Evolutionary conservation across 2,329 filamentous ascomycete species (phyloP).

Genomic region (Hypoxylon sp.): DNA sequence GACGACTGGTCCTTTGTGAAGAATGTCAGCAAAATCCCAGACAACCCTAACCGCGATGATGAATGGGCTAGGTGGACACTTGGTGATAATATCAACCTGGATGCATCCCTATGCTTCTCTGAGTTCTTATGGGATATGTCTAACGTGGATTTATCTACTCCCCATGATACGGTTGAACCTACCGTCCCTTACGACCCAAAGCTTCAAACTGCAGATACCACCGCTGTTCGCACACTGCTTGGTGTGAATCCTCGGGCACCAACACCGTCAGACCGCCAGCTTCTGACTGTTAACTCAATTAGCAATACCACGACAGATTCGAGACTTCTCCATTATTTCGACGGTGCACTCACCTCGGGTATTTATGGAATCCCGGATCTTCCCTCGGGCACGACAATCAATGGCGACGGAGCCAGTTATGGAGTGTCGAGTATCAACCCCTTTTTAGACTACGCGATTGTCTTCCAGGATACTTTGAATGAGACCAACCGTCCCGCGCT

Average conservation of each 20-base stretch:
- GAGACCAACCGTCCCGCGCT: conserved; percentile 40
- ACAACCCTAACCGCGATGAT: conserved; percentile 16
- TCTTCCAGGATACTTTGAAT: conserved; percentile 40
- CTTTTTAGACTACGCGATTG: conserved; percentile 43
- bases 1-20: conserved; percentile 32
- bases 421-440: conserved; percentile 40
- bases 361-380: conserved; percentile 22
- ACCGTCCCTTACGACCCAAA: conserved; percentile 33
- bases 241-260: conserved; percentile 12
- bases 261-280: conserved; percentile 23
- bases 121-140: conserved; percentile 41
- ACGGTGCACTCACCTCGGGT: conserved; percentile 33
- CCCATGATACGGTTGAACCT: conserved; percentile 39
- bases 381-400: conserved; percentile 29
- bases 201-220: conserved; percentile 32
- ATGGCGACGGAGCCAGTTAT: conserved; percentile 37
- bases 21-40: conserved; percentile 20
- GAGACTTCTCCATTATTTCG: conserved; percentile 41
- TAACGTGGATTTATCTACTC: conserved; percentile 40
- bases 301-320: conserved; percentile 38
- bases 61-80: conserved; percentile 35
- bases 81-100: conserved; percentile 13
- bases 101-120: conserved; percentile 35
- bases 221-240: conserved; percentile 37
- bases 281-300: conserved; percentile 37